phyloP scores from a whole-genome alignment of 176 grass and related monocot genomes.

The Lolium perenne region DNA sequence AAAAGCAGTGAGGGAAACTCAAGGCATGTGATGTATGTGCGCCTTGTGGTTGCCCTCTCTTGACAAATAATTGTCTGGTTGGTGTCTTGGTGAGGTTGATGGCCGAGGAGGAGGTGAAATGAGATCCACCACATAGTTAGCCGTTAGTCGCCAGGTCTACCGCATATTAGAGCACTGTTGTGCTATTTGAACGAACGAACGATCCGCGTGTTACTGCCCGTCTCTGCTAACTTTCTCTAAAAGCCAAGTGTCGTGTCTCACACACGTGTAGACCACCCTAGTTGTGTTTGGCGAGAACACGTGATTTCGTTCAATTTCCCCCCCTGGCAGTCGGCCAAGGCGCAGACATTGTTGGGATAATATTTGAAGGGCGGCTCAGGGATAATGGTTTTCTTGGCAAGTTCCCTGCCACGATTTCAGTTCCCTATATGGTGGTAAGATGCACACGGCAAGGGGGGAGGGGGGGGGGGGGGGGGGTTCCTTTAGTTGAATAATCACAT shows the following conservation, averaged over 20 bases:
- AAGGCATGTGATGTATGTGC: slow-evolving; percentile 37
- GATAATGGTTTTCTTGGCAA: slow-evolving; percentile 25
- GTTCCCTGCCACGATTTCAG: not conserved
- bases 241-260: not conserved
- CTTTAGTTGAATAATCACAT: slow-evolving; percentile 24
- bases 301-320: slow-evolving; percentile 5
- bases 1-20: slow-evolving; percentile 2
- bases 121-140: not conserved
- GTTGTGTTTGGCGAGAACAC: not conserved
- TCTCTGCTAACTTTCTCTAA: not conserved
- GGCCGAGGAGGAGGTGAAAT: not conserved
- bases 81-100: slow-evolving; percentile 24
- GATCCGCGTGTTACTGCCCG: not conserved
- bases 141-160: not conserved
- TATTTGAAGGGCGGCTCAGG: not conserved
- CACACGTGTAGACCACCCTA: not conserved
- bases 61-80: not conserved
- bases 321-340: slow-evolving; percentile 8
- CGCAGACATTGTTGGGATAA: not conserved
- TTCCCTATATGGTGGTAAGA: not conserved
- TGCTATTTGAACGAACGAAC: not conserved
- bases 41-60: not conserved
- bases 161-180: not conserved
- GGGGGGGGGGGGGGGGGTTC: not conserved
- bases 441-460: not conserved